Base-by-base conservation (phyloP, 148 eudicot genomes). In the Pouteria glomerata region DNA sequence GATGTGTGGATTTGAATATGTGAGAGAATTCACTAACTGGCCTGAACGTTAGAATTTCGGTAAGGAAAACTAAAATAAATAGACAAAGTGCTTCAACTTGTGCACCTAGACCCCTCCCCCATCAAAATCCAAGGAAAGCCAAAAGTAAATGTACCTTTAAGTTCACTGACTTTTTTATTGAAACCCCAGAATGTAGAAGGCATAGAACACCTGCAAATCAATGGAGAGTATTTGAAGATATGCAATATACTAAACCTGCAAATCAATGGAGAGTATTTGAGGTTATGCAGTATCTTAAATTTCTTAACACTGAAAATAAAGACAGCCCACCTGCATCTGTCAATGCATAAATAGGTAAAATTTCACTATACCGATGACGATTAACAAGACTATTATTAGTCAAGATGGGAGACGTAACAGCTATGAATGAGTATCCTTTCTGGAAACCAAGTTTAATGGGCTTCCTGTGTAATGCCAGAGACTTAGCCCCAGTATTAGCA, bases 71-170 rank as follows among this genome's bases (percentile, higher is more conserved):
- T n/a, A n/a, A n/a, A n/a, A n/a, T n/a, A n/a, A n/a, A n/a, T n/a
- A n/a, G n/a, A n/a, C n/a, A n/a, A n/a, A n/a, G n/a, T n/a, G n/a
- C n/a, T n/a, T n/a, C n/a, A n/a, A n/a, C n/a, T n/a, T n/a, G n/a
- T n/a, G n/a, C n/a, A n/a, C n/a, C n/a, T n/a, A n/a, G n/a, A n/a
- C n/a, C n/a, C n/a, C n/a, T n/a, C n/a, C n/a, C n/a, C n/a, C n/a
- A n/a, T n/a, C n/a, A n/a, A n/a, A n/a, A n/a, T n/a, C n/a, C n/a
- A n/a, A n/a, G n/a, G n/a, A n/a, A n/a, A n/a, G n/a, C n/a, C n/a
- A n/a, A n/a, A n/a, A n/a, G n/a, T n/a, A n/a, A n/a, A 71, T 66
- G n/a, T 87, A 87, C 90, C 90, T 80, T 83, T 57, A 87, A 44
- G 55, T 87, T 79, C 47, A 87, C 90, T 31, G 76, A 77, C 21